Conservation (phyloP, 768 basidiomycete species). For the Sporobolomyces pararoseus region DNA sequence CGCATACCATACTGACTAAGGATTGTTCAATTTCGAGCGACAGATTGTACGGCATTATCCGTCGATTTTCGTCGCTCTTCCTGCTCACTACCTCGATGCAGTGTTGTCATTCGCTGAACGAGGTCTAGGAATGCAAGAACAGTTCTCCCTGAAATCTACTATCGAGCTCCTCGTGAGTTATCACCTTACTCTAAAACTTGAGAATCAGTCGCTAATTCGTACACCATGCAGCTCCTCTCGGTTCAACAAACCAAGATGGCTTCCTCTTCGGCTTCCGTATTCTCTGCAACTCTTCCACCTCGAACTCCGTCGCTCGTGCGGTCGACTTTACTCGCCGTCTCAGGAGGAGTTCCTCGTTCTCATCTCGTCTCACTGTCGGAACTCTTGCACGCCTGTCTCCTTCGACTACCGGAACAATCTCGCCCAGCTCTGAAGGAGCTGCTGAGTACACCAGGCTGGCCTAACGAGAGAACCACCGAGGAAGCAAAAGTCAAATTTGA, state of each 20-base stretch:
- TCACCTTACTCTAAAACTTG: neutral
- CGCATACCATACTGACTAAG: too few relatives aligned
- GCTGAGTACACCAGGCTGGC: constrained; percentile 47
- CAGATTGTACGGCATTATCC: constrained; percentile 43
- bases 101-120: constrained; percentile 48
- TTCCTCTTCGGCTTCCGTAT: constrained; percentile 42
- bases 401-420: constrained; percentile 48
- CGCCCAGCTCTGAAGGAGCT: constrained; percentile 45
- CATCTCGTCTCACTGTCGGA: constrained; percentile 52
- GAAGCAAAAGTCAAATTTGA: constrained; percentile 49
- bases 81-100: constrained; percentile 46
- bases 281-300: constrained; percentile 41
- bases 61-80: constrained; percentile 46
- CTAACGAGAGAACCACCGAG: constrained; percentile 46
- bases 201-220: neutral
- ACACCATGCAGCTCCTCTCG: constrained; percentile 19
- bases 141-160: constrained; percentile 50
- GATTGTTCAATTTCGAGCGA: too few relatives aligned
- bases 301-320: constrained; percentile 47
- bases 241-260: constrained; percentile 45
- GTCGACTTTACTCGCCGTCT: constrained; percentile 48
- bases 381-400: constrained; percentile 49
- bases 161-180: constrained; percentile 50
- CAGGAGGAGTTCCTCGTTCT: constrained; percentile 49
- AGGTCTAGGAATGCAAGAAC: constrained; percentile 50